Conservation (phyloP, 441 rosid genomes). For the Eutrema salsugineum region DNA sequence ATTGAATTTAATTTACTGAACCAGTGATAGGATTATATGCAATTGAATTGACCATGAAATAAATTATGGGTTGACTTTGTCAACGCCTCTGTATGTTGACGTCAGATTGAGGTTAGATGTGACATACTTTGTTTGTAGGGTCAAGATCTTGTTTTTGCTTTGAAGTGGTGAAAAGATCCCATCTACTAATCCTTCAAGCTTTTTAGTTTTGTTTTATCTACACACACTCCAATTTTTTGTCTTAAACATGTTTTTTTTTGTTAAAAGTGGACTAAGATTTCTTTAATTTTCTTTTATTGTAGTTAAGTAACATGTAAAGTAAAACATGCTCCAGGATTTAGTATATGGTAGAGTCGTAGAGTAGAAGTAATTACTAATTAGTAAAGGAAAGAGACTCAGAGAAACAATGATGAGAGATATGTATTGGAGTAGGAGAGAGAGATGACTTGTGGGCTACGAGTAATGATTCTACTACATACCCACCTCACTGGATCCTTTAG, state of each 20-base stretch:
- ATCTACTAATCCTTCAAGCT: background rate
- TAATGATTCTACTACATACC: constrained; percentile 16
- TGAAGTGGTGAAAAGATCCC: background rate
- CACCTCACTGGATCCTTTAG: constrained; percentile 4
- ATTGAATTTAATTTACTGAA: background rate
- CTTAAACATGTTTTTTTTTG: background rate
- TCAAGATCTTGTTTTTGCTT: background rate
- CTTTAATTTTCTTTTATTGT: constrained; percentile 4
- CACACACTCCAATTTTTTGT: background rate
- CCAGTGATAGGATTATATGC: background rate
- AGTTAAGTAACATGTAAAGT: background rate
- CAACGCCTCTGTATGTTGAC: constrained; percentile 8
- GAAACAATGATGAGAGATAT: background rate
- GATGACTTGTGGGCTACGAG: constrained; percentile 14
- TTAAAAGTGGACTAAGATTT: background rate
- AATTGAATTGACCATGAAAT: background rate
- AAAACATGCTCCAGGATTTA: no score
- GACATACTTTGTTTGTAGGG: constrained; percentile 20
- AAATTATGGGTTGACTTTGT: constrained; percentile 17
- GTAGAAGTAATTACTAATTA: constrained; percentile 6
- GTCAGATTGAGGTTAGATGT: constrained; percentile 20
- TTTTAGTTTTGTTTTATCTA: background rate
- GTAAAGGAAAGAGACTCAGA: background rate
- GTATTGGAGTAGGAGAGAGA: background rate
- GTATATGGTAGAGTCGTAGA: background rate